phyloP scores from a whole-genome alignment of 768 basidiomycete species.

The Suillus americanus region DNA sequence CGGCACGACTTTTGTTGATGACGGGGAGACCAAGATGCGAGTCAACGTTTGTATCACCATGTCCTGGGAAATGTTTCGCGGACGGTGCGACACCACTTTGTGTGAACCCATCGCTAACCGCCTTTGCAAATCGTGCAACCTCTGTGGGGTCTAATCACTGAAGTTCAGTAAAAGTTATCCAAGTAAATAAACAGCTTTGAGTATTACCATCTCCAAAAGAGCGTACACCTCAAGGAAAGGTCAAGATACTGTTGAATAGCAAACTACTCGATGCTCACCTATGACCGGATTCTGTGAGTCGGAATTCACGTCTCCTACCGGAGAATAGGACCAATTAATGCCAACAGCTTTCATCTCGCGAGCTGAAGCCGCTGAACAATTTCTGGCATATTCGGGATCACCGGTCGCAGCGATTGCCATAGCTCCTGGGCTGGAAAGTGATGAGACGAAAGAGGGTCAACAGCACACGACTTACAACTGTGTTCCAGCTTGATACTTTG shows the following conservation, averaged over 20 bases:
- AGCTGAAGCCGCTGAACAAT: slow-evolving; percentile 50
- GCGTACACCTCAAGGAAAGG: slow-evolving; percentile 49
- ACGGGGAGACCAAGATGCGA: slow-evolving; percentile 66
- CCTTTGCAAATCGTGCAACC: slow-evolving; percentile 49
- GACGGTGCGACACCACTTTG: slow-evolving; percentile 54
- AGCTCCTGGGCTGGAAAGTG: slow-evolving; percentile 57
- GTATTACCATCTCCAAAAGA: slow-evolving; percentile 65
- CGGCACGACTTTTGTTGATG: slow-evolving; percentile 48
- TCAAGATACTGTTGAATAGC: background rate
- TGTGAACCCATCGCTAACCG: slow-evolving; percentile 49
- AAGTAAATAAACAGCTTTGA: background rate
- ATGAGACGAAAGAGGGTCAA: background rate
- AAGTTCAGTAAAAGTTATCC: background rate
- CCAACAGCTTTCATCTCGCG: slow-evolving; percentile 59
- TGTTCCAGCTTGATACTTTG: slow-evolving; percentile 47
- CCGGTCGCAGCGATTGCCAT: slow-evolving; percentile 66
- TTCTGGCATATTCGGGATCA: slow-evolving; percentile 43
- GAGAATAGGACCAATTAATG: slow-evolving; percentile 72
- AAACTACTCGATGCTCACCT: slow-evolving; percentile 37
- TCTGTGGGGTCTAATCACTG: slow-evolving; percentile 45
- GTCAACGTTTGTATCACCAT: slow-evolving; percentile 72
- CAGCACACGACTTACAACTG: slow-evolving; percentile 54
- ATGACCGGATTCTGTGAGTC: slow-evolving; percentile 71
- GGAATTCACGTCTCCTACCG: slow-evolving; percentile 73
- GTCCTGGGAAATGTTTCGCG: slow-evolving; percentile 74